Evolutionary conservation across 371 early-diverging fungal species (phyloP), one percentile per base, ranked within the genome.

Genomic region (Syncephalastrum monosporum): DNA sequence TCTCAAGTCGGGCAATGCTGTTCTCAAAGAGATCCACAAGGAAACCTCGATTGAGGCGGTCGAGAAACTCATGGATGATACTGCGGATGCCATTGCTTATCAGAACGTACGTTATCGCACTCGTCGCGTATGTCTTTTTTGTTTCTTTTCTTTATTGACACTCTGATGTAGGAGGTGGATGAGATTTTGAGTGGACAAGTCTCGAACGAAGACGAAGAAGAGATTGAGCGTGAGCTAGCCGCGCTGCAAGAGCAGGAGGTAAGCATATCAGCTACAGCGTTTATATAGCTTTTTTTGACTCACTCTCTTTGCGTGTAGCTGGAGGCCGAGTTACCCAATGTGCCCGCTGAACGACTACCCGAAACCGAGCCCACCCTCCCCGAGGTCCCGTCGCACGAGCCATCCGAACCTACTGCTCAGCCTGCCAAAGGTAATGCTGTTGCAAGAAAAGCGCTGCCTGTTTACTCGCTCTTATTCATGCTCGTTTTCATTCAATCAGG

Each of bases 1-100:
- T 3, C 63, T 98, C 19, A 75, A 89, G 60, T 71, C 82, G 25
- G 97, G 98, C 47, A 96, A 90, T 74, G 79, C 79, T 16, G 94
- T 95, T 1, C 72, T 98, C 47, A 88, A 89, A 50, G 85, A 92
- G 64, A 84, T 98, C 15, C 90, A 96, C 68, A 87, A 88, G 56
- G 97, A 96, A 60, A 92, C 90, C 82, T 88, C 88, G 6, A 50
- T 98, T n/a, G 94, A 96, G n/a, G 88, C 86, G 13, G 96, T 97
- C 0, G 93, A 97, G 57, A 83, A 85, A 53, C 72, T 98, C 27
- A 93, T 97, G 89, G 94, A 94, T 50, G 96, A 98, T 56, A 96
- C 97, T 0, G 93, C 91, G 0, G 98, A 97, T 43, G 95, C 92
- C 4, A 91, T 97, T 66, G 94, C 91, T 0, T 97, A 97, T 65